Percentiles rank a stretch among this genome's conserved stretches.
phyloP scores from a whole-genome alignment of 495 filamentous ascomycete species.

The Penicillium roqueforti region DNA sequence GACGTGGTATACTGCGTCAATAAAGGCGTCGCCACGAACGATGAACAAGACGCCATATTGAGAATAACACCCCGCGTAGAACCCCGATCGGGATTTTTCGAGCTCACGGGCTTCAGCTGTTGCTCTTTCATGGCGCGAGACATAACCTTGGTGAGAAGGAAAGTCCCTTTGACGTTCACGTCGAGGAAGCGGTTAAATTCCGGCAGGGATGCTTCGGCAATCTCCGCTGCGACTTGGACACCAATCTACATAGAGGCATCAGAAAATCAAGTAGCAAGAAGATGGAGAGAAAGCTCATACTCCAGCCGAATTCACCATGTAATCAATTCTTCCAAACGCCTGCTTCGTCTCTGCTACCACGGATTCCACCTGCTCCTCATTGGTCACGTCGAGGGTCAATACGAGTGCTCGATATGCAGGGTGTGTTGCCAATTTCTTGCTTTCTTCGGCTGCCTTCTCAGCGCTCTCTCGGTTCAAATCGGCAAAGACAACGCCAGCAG shows the following conservation, averaged over 20 bases:
- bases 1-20: constrained; percentile 34
- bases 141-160: background rate
- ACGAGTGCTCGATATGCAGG: background rate
- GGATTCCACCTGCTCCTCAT: background rate
- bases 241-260: background rate
- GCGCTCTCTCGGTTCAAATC: background rate
- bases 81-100: no score
- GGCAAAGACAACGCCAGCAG: background rate
- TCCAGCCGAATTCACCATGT: background rate
- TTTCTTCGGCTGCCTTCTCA: background rate
- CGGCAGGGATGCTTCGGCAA: background rate
- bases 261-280: no score
- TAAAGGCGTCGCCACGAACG: constrained; percentile 20
- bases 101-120: no score
- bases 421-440: background rate
- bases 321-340: background rate
- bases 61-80: constrained; percentile 24
- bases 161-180: background rate
- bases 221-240: background rate
- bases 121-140: background rate
- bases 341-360: background rate
- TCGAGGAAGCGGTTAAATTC: background rate
- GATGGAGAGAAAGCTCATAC: no score
- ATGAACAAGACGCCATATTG: constrained; percentile 36
- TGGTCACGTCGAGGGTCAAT: background rate